Percentiles rank a stretch among this genome's conserved stretches.
These are phyloP conservation scores for Eutrema japonicum DNA, from an alignment of 345 rosid genomes.

Conservation along the genomic window DNA sequence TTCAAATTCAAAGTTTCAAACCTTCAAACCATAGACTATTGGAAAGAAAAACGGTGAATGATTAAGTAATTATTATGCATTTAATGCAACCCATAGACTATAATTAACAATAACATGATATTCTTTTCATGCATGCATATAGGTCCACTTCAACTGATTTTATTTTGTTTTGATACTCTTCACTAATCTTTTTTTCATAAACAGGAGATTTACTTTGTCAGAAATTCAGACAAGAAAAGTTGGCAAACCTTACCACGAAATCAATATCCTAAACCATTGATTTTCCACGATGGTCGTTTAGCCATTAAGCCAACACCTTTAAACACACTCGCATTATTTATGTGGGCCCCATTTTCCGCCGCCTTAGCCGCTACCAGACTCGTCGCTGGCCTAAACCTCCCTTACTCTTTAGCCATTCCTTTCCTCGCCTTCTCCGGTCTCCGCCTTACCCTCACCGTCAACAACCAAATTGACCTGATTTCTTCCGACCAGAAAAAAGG, in stretches of 20 bases:
- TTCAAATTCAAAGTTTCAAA: not conserved
- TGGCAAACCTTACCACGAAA: constrained; percentile 59
- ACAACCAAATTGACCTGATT: not conserved
- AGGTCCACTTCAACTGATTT: not conserved
- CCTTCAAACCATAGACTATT: not conserved
- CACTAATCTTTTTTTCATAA: constrained; percentile 43
- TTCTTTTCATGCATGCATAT: not conserved
- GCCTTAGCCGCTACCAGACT: constrained; percentile 39
- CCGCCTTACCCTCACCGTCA: constrained; percentile 38
- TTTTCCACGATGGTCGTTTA: constrained; percentile 84
- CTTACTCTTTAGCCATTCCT: constrained; percentile 56
- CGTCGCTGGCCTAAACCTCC: constrained; percentile 44
- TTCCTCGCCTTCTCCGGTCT: constrained; percentile 59
- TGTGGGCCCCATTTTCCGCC: constrained; percentile 67
- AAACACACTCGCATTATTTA: constrained; percentile 57
- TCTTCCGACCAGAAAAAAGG: constrained; percentile 25
- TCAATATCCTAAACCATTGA: constrained; percentile 61
- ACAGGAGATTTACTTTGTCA: constrained; percentile 66
- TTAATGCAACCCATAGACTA: constrained; percentile 20
- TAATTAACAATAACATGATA: not conserved
- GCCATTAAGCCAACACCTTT: constrained; percentile 60
- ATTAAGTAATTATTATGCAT: not conserved
- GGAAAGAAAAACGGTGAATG: not conserved
- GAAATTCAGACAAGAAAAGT: constrained; percentile 57
- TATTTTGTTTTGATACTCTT: constrained; percentile 38